Conservation (phyloP, 345 rosid species). For the Melaleuca quinquenervia region DNA sequence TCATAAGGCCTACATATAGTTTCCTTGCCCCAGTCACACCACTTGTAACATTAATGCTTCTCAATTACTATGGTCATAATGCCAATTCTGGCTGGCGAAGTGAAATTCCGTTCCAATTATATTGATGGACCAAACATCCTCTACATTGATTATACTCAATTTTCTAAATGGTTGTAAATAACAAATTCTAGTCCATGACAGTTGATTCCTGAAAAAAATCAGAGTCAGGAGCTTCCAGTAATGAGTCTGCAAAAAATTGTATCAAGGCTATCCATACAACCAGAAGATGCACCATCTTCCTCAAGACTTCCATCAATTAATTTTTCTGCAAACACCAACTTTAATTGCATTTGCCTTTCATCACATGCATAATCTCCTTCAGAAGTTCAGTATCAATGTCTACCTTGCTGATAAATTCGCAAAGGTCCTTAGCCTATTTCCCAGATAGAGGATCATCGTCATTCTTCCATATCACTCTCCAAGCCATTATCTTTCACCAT, state of each 20-base stretch:
- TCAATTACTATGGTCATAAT: not conserved
- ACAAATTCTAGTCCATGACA: not conserved
- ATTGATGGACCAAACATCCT: not conserved
- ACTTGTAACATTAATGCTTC: not conserved
- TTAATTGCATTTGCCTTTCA: not conserved
- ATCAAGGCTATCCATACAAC: not conserved
- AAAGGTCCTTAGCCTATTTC: not conserved
- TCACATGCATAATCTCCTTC: not conserved
- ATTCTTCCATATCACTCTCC: not conserved
- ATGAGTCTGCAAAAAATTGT: not conserved
- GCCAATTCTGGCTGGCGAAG: not conserved
- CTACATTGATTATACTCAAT: not conserved
- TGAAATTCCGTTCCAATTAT: not conserved
- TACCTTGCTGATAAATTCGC: not conserved
- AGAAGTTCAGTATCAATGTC: not conserved
- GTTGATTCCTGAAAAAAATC: not conserved
- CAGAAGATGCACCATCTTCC: not conserved
- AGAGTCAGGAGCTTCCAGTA: not conserved
- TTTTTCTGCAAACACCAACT: not conserved
- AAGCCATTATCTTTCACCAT: not conserved
- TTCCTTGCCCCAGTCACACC: not conserved
- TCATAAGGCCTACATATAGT: not conserved
- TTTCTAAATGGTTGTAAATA: not conserved
- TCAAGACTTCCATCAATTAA: not conserved
- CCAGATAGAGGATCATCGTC: not conserved